phyloP scores from a whole-genome alignment of 805 yeast genomes.

The Isabelozyma pseudorhagii region DNA sequence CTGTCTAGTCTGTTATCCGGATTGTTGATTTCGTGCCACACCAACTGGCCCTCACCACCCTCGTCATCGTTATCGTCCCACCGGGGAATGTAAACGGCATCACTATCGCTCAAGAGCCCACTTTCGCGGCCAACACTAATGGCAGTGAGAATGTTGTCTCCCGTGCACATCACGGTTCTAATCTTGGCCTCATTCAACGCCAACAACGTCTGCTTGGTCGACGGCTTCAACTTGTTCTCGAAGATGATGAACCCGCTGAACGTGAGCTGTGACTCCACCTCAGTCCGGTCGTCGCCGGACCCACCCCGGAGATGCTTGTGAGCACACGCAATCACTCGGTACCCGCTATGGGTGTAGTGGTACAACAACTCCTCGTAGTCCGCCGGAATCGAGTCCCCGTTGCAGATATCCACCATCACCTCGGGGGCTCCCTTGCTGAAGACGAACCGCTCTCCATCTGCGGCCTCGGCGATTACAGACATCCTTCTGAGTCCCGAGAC shows the following conservation, averaged over 20 bases:
- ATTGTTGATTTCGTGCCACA: constrained; percentile 71
- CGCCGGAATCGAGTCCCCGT: constrained; percentile 64
- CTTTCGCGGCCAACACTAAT: constrained; percentile 90
- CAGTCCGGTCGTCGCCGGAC: constrained; percentile 46
- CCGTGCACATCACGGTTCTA: constrained; percentile 94
- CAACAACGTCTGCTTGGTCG: constrained; percentile 59
- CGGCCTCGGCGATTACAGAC: constrained; percentile 64
- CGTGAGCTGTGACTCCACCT: constrained; percentile 63
- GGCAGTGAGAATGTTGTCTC: constrained; percentile 93
- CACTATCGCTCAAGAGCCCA: constrained; percentile 50
- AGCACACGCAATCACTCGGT: constrained; percentile 94
- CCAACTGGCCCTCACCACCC: constrained; percentile 31
- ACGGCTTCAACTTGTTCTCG: constrained; percentile 81
- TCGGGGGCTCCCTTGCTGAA: constrained; percentile 98
- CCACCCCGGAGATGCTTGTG: constrained; percentile 38
- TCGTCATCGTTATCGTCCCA: constrained; percentile 43
- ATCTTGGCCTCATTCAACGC: constrained; percentile 65
- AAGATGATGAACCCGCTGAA: constrained; percentile 89
- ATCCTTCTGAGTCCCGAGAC: constrained; percentile 81
- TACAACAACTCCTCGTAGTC: constrained; percentile 73
- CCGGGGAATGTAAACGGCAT: constrained; percentile 51
- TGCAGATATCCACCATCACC: constrained; percentile 77
- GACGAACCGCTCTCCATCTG: constrained; percentile 9
- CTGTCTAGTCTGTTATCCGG: constrained; percentile 58
- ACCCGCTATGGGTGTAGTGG: constrained; percentile 89